These are phyloP conservation scores for Melanopsichium pennsylvanicum DNA, from an alignment of 1,284 basidiomycete species.

Conservation along the genomic window DNA sequence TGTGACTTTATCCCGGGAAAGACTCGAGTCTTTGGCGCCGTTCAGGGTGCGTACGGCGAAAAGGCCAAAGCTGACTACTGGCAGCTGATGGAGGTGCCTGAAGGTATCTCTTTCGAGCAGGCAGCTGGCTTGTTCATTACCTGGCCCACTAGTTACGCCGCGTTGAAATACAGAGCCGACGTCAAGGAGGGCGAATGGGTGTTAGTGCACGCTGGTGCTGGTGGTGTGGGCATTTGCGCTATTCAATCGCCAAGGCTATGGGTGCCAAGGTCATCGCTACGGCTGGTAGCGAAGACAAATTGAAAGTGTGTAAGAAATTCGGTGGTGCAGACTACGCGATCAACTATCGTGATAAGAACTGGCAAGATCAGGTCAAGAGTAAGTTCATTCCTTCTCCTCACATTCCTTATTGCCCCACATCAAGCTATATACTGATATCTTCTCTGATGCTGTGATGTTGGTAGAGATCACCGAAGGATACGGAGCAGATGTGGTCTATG, in stretches of 20 bases:
- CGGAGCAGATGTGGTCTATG: slow-evolving; percentile 71
- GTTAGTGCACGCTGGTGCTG: slow-evolving; percentile 66
- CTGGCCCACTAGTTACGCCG: slow-evolving; percentile 61
- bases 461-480: slow-evolving; percentile 52
- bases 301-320: slow-evolving; percentile 49
- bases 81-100: slow-evolving; percentile 73
- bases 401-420: no score
- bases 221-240: slow-evolving; percentile 82
- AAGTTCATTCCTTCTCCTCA: background rate
- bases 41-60: slow-evolving; percentile 82
- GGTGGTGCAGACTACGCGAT: slow-evolving; percentile 58
- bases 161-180: slow-evolving; percentile 51
- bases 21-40: slow-evolving; percentile 89
- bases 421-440: no score
- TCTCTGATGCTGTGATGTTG: no score
- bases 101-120: slow-evolving; percentile 74
- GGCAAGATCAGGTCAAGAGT: slow-evolving; percentile 58
- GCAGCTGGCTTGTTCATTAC: slow-evolving; percentile 69
- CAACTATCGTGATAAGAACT: slow-evolving; percentile 60
- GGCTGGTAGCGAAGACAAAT: slow-evolving; percentile 54
- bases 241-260: slow-evolving; percentile 62
- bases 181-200: slow-evolving; percentile 54
- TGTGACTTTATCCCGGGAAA: slow-evolving; percentile 80
- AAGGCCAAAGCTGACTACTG: slow-evolving; percentile 48
- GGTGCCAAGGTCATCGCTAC: slow-evolving; percentile 61